These are phyloP conservation scores for Mycogone perniciosa DNA, from an alignment of 2,329 filamentous ascomycete species.

Conservation along the genomic window DNA sequence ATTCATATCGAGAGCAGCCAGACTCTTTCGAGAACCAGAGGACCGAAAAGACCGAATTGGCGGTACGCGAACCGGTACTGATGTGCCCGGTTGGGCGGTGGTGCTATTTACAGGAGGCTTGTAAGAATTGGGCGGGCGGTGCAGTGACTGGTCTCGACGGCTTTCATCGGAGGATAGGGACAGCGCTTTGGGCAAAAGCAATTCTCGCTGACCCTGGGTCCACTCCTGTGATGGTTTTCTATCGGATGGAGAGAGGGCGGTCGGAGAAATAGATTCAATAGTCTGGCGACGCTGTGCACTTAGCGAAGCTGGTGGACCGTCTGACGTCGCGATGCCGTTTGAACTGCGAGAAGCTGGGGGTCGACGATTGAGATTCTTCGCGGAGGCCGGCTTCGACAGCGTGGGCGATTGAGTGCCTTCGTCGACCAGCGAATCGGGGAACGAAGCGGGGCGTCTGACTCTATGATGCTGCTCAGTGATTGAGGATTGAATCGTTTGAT, in stretches of 20 bases:
- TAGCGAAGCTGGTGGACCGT: constrained; percentile 26
- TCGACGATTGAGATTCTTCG: constrained; percentile 32
- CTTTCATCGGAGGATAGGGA: constrained; percentile 41
- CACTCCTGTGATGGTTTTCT: constrained; percentile 16
- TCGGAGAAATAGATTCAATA: constrained; percentile 23
- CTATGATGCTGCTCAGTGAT: constrained; percentile 2
- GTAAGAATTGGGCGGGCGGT: constrained; percentile 45
- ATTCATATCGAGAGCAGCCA: constrained; percentile 45
- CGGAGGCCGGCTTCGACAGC: constrained; percentile 20
- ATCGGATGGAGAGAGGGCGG: constrained; percentile 17
- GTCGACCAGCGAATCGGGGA: constrained; percentile 10
- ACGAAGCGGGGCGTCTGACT: constrained; percentile 13
- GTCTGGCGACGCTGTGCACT: constrained; percentile 28
- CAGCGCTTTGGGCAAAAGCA: constrained; percentile 40
- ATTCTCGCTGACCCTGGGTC: constrained; percentile 39
- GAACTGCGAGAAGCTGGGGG: constrained; percentile 33
- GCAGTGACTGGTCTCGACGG: constrained; percentile 30
- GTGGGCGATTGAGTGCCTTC: constrained; percentile 17
- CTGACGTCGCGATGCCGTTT: constrained; percentile 27
- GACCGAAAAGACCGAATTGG: constrained; percentile 52
- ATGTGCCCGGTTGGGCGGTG: constrained; percentile 26
- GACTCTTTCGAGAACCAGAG: constrained; percentile 50
- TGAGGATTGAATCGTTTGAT: constrained; percentile 11
- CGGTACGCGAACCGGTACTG: constrained; percentile 34
- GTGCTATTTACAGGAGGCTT: constrained; percentile 29